Conservation (phyloP, 192 early-diverging fungal species). For the Phlyctochytrium arcticum region DNA sequence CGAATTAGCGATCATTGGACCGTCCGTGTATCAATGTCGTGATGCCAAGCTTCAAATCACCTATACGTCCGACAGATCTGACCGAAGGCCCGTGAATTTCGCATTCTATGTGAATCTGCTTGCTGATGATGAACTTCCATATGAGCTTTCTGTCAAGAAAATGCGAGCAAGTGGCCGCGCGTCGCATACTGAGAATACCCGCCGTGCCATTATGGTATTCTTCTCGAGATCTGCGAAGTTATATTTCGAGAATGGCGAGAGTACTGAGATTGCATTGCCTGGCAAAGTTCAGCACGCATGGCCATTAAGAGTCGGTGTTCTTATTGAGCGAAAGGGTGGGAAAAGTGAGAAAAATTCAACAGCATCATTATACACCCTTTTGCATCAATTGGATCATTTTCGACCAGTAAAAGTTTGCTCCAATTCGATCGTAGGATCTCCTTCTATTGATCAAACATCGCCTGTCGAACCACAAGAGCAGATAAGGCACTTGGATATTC, state of each 20-base stretch:
- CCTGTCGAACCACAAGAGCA: too few relatives aligned
- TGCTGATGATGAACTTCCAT: neutral
- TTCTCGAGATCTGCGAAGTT: neutral
- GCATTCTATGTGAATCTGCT: conserved; percentile 8
- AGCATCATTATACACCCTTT: conserved; percentile 38
- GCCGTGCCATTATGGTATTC: conserved; percentile 3
- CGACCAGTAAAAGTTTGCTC: conserved; percentile 29
- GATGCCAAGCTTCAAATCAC: too few relatives aligned
- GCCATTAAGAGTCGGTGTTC: conserved; percentile 43
- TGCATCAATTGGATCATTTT: conserved; percentile 45
- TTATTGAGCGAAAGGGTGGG: conserved; percentile 32
- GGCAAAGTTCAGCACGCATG: conserved; percentile 37
- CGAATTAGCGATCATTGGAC: too few relatives aligned
- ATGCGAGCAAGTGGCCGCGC: neutral
- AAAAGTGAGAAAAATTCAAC: conserved; percentile 8
- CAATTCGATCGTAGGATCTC: neutral
- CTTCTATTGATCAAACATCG: too few relatives aligned
- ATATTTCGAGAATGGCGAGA: conserved; percentile 4
- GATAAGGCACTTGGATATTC: neutral
- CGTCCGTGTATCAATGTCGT: too few relatives aligned
- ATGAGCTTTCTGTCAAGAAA: neutral
- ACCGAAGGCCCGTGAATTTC: neutral
- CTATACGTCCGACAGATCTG: neutral
- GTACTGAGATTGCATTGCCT: conserved; percentile 24
- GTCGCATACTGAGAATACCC: neutral